Evolutionary conservation across 2,329 filamentous ascomycete genomes (phyloP), one percentile per base, ranked within the genome.

Genomic region (Venturia aucupariae): DNA sequence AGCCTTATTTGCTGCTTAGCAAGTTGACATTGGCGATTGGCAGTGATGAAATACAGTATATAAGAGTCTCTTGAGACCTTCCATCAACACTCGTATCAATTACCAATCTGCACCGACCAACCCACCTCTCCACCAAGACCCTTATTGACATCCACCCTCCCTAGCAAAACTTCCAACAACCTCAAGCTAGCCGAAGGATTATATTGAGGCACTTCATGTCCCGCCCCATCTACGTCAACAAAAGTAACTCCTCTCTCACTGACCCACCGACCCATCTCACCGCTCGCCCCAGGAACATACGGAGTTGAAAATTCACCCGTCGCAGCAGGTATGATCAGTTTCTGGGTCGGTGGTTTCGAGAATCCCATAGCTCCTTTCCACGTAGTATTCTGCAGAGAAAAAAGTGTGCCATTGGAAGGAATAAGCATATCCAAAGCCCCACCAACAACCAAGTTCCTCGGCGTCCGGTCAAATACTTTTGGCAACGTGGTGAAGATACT

Each of bases 191-290:
- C 86, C 17, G 80, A 82, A 0, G 89, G 87, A 22, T 85, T 82
- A 70, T 89, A 91, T 73, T 89, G 84, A 0, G 82, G 82, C 5
- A 83, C 75, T 80, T 86, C 88, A 75, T 92, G 87, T 0, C 90
- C 90, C 0, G 81, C 77, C 11, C 87, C 72, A 48, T 83, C 79
- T 64, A 91, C 80, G 39, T 82, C 82, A 3, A 86, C 84, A 68
- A 84, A 90, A 0, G 90, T 94, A 57, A 96, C 76, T 0, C 89
- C 89, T 54, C 90, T 81, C 79, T 95, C 90, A 0, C 85, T 87
- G 69, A 89, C 84, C 19, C 82, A 82, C 0, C 30, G 27, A 35
- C 51, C 51, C 30, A 8, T 35, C 51, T 57, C 51, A 1, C 51
- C 51, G 22, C 51, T 57, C 30, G 27, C 51, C n/a, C 51, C 51